Base-by-base conservation (phyloP, 2,329 filamentous ascomycete genomes). In the Pseudogymnoascus sp. region DNA sequence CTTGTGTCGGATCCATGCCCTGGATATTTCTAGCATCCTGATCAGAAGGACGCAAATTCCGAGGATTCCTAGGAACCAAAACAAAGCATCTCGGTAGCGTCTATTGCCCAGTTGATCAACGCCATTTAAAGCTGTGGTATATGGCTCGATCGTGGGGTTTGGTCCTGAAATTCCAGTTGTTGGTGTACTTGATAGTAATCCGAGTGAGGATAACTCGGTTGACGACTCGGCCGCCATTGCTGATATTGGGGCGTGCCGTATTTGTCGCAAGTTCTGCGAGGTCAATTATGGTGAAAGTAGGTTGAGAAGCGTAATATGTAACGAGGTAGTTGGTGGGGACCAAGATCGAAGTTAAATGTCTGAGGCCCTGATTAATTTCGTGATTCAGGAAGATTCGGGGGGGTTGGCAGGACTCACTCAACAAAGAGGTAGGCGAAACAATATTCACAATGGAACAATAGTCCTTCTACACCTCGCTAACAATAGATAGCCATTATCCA, bases 71-170 rank as follows among this genome's bases (percentile, higher is more conserved):
- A 88, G 70, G 59, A 77, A 85, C 80, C 81, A 85, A 84, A 84
- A 88, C 11, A 87, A 70, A 40, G 78, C 73, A 66, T 86, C 78
- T 68, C 78, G 81, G 70, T 86, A 84, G 11, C 83, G 67, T 67
- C 83, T 72, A 71, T 88, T 87, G 67, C 80, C 75, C 1, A 75
- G 67, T 70, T 87, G 84, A 68, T 86, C 82, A 66, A 88, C 85
- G 62, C 85, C 85, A 68, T 81, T 82, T 65, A 88, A 78, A 55
- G 77, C 78, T 33, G 79, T 80, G 68, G 80, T 78, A 71, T 80
- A 88, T 16, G 82, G 80, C 12, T 80, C 78, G 63, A 87, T 82
- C 18, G 81, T 83, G 18, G 78, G 76, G 43, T 74, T 77, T 21
- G 78, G 69, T 12, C 55, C 52, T 41, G 63, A 59, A 25, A 45